Evolutionary conservation across 2,329 filamentous ascomycete species (phyloP).

Genomic region (Colletotrichum graminicola): DNA sequence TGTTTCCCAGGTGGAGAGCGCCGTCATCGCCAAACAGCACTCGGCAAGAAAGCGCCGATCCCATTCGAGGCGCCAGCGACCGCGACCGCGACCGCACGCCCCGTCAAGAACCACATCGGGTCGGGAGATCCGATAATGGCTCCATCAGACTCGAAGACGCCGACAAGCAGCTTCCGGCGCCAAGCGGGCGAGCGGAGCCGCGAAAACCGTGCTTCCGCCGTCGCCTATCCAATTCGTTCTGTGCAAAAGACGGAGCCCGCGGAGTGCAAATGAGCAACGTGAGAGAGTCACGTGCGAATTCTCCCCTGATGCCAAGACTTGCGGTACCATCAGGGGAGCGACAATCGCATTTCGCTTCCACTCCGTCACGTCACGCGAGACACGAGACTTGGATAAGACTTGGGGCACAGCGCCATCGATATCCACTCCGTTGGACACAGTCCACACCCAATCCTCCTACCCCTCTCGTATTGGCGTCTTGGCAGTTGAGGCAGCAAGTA

Average conservation of each 20-base stretch:
- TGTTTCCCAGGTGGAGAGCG: not conserved
- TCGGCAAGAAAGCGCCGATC: not conserved
- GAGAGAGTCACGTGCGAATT: not conserved
- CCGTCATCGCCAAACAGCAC: not conserved
- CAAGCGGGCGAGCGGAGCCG: constrained; percentile 17
- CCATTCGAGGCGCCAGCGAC: constrained; percentile 17
- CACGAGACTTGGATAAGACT: constrained; percentile 8
- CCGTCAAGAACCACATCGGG: constrained; percentile 20
- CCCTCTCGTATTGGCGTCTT: constrained; percentile 11
- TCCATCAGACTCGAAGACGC: not conserved
- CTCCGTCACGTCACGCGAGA: constrained; percentile 21
- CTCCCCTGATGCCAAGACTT: not conserved
- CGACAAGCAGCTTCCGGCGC: constrained; percentile 22
- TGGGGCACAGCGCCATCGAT: not conserved
- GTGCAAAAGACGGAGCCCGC: constrained; percentile 5
- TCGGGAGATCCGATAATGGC: not conserved
- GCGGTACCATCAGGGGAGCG: not conserved
- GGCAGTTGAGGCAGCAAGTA: constrained; percentile 28
- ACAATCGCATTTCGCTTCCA: not conserved
- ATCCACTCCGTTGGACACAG: not conserved
- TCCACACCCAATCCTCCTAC: constrained; percentile 6
- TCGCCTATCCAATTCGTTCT: not conserved
- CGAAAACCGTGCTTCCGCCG: constrained; percentile 13
- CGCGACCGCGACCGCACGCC: constrained; percentile 27
- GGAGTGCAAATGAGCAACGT: constrained; percentile 3